These are phyloP conservation scores for Fusarium torreyae DNA, from an alignment of 2,329 filamentous ascomycete species.

Conservation along the genomic window DNA sequence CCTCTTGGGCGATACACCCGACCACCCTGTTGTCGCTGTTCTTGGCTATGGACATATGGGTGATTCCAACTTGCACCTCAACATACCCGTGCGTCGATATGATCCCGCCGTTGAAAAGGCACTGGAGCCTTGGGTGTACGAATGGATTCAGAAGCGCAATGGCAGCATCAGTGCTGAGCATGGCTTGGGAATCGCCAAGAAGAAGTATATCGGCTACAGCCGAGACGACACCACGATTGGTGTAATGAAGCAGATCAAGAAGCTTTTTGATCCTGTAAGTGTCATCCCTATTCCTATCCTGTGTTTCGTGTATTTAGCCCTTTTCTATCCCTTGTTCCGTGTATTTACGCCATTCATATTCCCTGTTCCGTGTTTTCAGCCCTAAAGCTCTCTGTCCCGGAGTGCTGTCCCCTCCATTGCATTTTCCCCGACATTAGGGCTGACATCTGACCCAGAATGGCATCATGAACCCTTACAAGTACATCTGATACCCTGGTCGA, in stretches of 20 bases:
- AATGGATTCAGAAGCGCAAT: constrained; percentile 90
- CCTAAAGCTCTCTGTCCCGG: constrained; percentile 8
- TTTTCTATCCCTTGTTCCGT: background rate
- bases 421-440: constrained; percentile 35
- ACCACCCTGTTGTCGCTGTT: constrained; percentile 87
- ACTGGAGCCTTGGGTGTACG: constrained; percentile 96
- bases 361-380: constrained; percentile 4
- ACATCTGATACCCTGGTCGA: constrained; percentile 69
- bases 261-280: constrained; percentile 92
- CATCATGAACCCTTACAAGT: constrained; percentile 99
- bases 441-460: constrained; percentile 76
- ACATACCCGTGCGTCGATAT: constrained; percentile 86
- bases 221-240: constrained; percentile 87
- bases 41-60: constrained; percentile 99
- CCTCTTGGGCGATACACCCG: constrained; percentile 81
- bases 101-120: constrained; percentile 88
- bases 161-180: constrained; percentile 98
- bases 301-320: constrained; percentile 9
- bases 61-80: constrained; percentile 94
- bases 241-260: constrained; percentile 96
- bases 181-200: constrained; percentile 94
- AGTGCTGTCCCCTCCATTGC: constrained; percentile 11
- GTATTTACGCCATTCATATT: background rate
- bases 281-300: constrained; percentile 10
- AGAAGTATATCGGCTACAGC: constrained; percentile 94